Evolutionary conservation across 2,329 filamentous ascomycete species (phyloP), one percentile per base, ranked within the genome.

Genomic region (Xylaria digitata): DNA sequence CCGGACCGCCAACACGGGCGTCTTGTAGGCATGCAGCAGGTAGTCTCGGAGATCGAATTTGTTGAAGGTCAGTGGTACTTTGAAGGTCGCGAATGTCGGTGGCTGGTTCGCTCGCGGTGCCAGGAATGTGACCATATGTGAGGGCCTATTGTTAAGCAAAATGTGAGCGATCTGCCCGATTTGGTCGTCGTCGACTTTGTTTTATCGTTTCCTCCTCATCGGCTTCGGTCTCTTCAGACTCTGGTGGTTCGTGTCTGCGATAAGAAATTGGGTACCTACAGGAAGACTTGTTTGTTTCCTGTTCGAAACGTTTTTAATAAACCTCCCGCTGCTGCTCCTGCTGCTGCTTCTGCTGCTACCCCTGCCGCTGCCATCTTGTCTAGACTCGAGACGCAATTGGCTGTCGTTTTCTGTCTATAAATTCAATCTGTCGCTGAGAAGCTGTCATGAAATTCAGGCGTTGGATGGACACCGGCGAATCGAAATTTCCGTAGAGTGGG

Each of bases 41-140:
- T 98, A 99, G 83, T 97, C 94, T 80, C 94, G 92, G 48, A 99
- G 83, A 79, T 99, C 96, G 80, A 98, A 90, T 83, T 99, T 99
- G 85, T 93, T 97, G 85, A 97, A 94, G 74, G 88, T 89, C 74
- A 98, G 86, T 11, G 96, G 96, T 37, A 97, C 95, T 75, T 90
- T 86, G 87, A 99, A 99, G 75, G 90, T 91, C 70, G 95, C 96
- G 78, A 92, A 93, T 78, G 89, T 91, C 21, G 94, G 89, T 7
- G 92, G 73, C 48, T 73, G 90, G 61, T 92, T 85, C 34, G 89
- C 87, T 65, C 89, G 91, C 72, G 85, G 80, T 73, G 90, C 91
- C 74, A 97, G 84, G 75, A 98, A 87, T 67, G 91, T 90, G 76
- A 98, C 84, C 71, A 89, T 87, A 82, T 96, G 92, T 77, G 91